A percentile compares a stretch with the other conserved stretches of the same genome.
These are phyloP conservation scores for Diaporthe capsici DNA, from an alignment of 2,329 filamentous ascomycete genomes.

Conservation along the genomic window DNA sequence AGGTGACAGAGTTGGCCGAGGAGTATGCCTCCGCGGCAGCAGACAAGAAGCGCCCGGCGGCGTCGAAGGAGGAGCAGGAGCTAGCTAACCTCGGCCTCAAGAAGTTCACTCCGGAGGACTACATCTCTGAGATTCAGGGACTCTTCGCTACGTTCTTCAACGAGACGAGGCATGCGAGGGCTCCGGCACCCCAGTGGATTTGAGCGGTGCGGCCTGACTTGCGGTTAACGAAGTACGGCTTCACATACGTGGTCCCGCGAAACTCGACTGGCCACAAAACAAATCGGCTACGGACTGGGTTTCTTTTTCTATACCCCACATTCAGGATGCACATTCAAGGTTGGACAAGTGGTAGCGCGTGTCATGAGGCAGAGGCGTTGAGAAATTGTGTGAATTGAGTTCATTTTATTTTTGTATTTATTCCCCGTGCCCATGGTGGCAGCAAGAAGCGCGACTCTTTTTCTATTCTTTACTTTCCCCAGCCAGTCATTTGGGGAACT, in stretches of 20 bases:
- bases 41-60: conserved; percentile 66
- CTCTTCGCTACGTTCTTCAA: conserved; percentile 75
- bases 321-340: conserved; percentile 32
- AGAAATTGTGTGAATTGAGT: conserved; percentile 26
- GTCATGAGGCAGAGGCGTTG: conserved; percentile 29
- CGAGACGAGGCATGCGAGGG: conserved; percentile 50
- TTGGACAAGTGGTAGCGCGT: conserved; percentile 33
- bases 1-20: conserved; percentile 93
- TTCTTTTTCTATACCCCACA: conserved; percentile 25
- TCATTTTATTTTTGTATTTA: conserved; percentile 27
- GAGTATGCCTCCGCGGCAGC: conserved; percentile 76
- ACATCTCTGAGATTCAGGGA: conserved; percentile 83
- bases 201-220: conserved; percentile 46
- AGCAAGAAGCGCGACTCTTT: conserved; percentile 36
- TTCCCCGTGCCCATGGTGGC: conserved; percentile 40
- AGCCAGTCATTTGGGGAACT: conserved; percentile 38
- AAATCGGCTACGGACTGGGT: conserved; percentile 12
- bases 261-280: background rate
- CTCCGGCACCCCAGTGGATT: conserved; percentile 64
- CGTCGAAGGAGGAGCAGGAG: conserved; percentile 81
- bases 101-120: conserved; percentile 85
- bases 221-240: background rate
- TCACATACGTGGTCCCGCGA: background rate
- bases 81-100: conserved; percentile 78
- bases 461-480: conserved; percentile 38